Evolutionary conservation across 495 filamentous ascomycete species (phyloP), one percentile per base, ranked within the genome.

Genomic region (Astrocystis sublimbata): DNA sequence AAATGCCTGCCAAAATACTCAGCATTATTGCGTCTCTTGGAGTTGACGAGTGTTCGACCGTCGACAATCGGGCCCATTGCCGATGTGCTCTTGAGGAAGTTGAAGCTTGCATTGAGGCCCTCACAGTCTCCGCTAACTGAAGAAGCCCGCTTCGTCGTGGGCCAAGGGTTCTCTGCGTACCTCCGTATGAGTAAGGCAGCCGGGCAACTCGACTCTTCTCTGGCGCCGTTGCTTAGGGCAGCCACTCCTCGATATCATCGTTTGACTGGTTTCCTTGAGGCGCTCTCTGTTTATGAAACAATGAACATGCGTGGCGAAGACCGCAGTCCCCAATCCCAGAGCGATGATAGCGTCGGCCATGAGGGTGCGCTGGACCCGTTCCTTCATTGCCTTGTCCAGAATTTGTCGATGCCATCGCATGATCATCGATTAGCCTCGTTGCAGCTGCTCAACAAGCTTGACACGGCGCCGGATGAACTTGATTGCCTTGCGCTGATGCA

Each of bases 381-480:
- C 47, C 74, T 85, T 12, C 76, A 82, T 30, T 83, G 80, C 6
- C 69, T 97, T 19, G 81, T 91, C 61, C 76, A 83, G 21, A 93
- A 92, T 58, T 82, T 98, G 15, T 83, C 85, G 2, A 82, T 85
- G 1, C 82, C 86, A 13, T 93, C 89, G 23, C 89, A 92, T 65
- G 78, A 83, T 24, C 73, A 94, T 19, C 81, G 94, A 55, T 73
- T 88, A 1, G 77, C 86, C 0, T 91, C 91, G 21, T 75, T 98
- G 41, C 83, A 81, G 31, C 82, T 96, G 26, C 73, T 97, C 19
- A 77, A 82, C 12, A 67, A 81, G n/a, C 71, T 80, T 41, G 75
- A 73, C 46, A 61, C 60, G 19, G 70, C 67, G 15, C 74, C 52
- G 21, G 75, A 75, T 52, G 70, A 71, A 33, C 55, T 75, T n/a